These are phyloP conservation scores for Aspergillus amoenus DNA, from an alignment of 2,329 filamentous ascomycete genomes.

Conservation along the genomic window DNA sequence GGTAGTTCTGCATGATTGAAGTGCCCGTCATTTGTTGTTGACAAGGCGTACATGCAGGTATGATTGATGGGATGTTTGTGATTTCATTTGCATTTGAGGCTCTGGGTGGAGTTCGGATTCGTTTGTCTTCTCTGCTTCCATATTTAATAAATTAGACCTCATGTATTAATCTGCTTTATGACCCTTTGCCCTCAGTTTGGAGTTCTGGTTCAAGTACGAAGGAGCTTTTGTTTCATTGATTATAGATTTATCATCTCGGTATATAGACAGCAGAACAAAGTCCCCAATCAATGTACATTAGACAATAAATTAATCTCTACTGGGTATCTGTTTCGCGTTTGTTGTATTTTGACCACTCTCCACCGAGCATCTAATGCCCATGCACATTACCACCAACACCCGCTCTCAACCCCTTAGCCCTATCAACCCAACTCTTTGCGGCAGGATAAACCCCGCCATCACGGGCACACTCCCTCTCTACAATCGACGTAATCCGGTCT, in stretches of 20 bases:
- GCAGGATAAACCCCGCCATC: constrained; percentile 46
- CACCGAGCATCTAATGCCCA: constrained; percentile 2
- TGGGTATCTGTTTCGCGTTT: not conserved
- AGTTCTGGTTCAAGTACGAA: not conserved
- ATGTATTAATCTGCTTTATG: not conserved
- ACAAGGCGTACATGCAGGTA: not conserved
- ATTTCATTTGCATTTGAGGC: not conserved
- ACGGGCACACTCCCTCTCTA: constrained; percentile 53
- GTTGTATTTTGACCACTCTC: not conserved
- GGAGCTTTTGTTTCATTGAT: not conserved
- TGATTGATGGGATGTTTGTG: not conserved
- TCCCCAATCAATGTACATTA: not conserved
- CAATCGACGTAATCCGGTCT: constrained; percentile 61
- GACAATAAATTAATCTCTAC: not conserved
- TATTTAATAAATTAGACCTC: not conserved
- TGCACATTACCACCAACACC: constrained; percentile 46
- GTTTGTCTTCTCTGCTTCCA: not conserved
- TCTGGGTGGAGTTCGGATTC: not conserved
- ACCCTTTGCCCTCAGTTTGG: not conserved
- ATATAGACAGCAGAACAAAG: not conserved
- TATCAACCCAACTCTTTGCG: constrained; percentile 52
- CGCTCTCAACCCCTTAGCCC: constrained; percentile 49
- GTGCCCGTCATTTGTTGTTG: not conserved
- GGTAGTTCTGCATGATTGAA: not conserved
- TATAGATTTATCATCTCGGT: not conserved